Evolutionary conservation across 164 flowering plant species (phyloP).

Genomic region (Macadamia tetraphylla): DNA sequence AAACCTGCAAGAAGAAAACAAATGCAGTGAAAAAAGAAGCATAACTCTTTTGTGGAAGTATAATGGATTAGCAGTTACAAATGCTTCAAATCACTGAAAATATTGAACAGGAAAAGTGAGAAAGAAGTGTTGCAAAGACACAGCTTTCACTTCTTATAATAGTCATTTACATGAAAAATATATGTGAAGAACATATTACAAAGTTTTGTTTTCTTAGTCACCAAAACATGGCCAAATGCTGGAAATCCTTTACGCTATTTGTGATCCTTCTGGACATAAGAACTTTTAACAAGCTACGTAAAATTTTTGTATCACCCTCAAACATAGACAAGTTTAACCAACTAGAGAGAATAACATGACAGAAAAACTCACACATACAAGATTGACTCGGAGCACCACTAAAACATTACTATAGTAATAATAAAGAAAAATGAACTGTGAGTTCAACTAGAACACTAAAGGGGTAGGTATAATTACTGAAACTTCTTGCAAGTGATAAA

Average conservation of each 20-base stretch:
- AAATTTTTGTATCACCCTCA: background rate
- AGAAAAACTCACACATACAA: background rate
- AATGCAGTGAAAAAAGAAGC: conserved; percentile 1
- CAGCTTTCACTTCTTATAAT: no score
- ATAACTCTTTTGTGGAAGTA: background rate
- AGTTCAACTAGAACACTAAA: background rate
- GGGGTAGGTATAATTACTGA: background rate
- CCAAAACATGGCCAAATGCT: background rate
- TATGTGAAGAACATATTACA: background rate
- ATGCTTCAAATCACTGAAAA: conserved; percentile 1
- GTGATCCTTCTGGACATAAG: background rate
- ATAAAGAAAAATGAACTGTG: background rate
- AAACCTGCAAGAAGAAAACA: conserved; percentile 40
- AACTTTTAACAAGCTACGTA: background rate
- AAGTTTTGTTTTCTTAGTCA: background rate
- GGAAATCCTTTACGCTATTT: background rate
- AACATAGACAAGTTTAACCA: no score
- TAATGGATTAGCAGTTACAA: background rate
- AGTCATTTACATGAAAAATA: no score
- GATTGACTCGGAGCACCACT: background rate
- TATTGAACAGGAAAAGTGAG: background rate
- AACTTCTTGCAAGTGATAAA: background rate
- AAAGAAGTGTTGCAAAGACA: background rate
- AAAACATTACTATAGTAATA: background rate
- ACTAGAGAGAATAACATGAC: background rate